Evolutionary conservation across 169 alveolate genomes (phyloP).

Genomic region (Eimeria acervulina): DNA sequence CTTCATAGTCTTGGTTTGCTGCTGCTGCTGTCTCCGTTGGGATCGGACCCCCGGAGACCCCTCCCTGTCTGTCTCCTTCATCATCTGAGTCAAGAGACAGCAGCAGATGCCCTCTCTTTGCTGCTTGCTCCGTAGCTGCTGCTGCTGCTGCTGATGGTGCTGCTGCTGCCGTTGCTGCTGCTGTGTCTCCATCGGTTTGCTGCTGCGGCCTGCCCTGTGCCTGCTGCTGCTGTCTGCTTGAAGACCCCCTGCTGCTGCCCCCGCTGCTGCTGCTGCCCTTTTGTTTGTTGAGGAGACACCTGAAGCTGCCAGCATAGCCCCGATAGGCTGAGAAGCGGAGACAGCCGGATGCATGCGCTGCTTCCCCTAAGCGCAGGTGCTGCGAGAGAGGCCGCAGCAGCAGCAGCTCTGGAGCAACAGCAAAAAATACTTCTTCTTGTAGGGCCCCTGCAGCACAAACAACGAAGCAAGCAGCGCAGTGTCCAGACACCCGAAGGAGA

Average conservation of each 20-base stretch:
- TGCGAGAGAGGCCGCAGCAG: constrained; percentile 40
- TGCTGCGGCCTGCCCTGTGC: background rate
- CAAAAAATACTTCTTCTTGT: constrained; percentile 71
- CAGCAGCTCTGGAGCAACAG: no score
- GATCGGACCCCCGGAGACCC: background rate
- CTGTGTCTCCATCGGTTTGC: background rate
- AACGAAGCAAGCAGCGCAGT: background rate
- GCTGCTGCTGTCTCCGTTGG: constrained; percentile 9
- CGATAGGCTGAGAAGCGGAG: constrained; percentile 40
- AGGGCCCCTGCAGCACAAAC: constrained; percentile 34
- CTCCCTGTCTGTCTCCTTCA: background rate
- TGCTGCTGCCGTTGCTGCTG: constrained; percentile 26
- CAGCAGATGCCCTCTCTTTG: background rate
- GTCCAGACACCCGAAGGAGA: background rate
- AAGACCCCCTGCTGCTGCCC: background rate
- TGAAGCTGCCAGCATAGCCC: constrained; percentile 73
- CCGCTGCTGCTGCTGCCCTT: background rate
- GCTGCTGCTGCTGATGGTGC: no score
- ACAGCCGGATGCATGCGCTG: constrained; percentile 34
- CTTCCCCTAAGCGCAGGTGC: constrained; percentile 46
- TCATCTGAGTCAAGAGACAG: constrained; percentile 20
- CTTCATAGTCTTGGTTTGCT: background rate
- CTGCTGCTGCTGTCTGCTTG: background rate
- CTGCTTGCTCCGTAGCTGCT: background rate
- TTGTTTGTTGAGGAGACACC: constrained; percentile 46